phyloP scores from a whole-genome alignment of 176 grass and related monocot species.

The Rhynchospora tenuis region DNA sequence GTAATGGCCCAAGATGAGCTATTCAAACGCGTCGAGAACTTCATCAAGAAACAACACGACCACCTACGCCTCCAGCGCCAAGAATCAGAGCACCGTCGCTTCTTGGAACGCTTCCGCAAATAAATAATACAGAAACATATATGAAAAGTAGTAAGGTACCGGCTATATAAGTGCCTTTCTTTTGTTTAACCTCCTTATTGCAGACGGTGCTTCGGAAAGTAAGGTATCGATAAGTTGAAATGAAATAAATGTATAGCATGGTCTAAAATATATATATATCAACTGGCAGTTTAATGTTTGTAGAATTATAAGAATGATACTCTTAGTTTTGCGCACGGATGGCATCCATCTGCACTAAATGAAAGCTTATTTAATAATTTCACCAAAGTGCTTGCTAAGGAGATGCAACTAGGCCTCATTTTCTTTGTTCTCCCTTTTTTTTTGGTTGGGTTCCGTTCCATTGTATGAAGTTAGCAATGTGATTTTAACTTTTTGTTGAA shows the following conservation, averaged over 20 bases:
- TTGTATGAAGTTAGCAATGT: not conserved
- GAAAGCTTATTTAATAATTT: not conserved
- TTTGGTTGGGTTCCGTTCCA: not conserved
- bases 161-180: not conserved
- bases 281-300: not conserved
- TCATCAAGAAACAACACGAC: constrained; percentile 69
- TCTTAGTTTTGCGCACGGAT: not conserved
- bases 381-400: not conserved
- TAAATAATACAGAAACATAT: not conserved
- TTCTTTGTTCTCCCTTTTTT: not conserved
- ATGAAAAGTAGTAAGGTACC: not conserved
- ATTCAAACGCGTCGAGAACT: constrained; percentile 53
- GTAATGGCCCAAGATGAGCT: constrained; percentile 43
- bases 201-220: not conserved
- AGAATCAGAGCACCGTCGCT: constrained; percentile 58
- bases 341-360: not conserved
- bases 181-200: not conserved
- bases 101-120: constrained; percentile 24
- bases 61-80: constrained; percentile 70
- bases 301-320: not conserved
- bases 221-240: not conserved
- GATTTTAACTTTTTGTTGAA: not conserved
- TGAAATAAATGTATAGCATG: not conserved
- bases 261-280: not conserved
- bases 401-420: not conserved